Conservation (phyloP, 345 rosid genomes). For the Rhodamnia argentea region DNA sequence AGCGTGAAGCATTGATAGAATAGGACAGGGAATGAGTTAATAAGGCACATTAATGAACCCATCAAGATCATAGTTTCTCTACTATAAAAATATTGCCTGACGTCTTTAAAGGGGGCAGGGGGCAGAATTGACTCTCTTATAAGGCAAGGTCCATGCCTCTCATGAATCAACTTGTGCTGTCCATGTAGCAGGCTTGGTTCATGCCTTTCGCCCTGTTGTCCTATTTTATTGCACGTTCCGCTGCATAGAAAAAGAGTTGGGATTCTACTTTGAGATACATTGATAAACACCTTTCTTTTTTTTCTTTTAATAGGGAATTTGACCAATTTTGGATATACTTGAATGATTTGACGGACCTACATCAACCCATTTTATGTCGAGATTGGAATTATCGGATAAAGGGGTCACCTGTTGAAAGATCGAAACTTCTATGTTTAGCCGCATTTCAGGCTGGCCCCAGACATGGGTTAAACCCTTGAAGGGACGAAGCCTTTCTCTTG, state of each 20-base stretch:
- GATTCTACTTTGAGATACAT: background rate
- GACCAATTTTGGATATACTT: background rate
- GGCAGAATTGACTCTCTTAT: background rate
- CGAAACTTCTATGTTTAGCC: background rate
- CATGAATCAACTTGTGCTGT: background rate
- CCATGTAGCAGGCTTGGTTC: background rate
- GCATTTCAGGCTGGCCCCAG: background rate
- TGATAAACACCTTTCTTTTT: background rate
- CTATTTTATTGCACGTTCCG: background rate
- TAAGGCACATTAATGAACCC: background rate
- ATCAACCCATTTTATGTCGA: background rate
- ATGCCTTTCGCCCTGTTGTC: background rate
- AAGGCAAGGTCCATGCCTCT: background rate
- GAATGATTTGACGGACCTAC: fast-evolving
- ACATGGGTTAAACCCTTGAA: background rate
- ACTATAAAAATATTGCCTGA: background rate
- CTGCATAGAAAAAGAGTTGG: background rate
- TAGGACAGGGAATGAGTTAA: background rate
- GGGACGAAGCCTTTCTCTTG: no score
- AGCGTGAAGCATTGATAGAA: background rate
- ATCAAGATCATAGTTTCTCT: background rate
- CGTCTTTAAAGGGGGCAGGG: background rate
- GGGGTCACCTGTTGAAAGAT: background rate
- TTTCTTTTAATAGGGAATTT: background rate
- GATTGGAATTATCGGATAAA: background rate